phyloP scores from a whole-genome alignment of 2,329 filamentous ascomycete species.

The Cercospora brassicicola region DNA sequence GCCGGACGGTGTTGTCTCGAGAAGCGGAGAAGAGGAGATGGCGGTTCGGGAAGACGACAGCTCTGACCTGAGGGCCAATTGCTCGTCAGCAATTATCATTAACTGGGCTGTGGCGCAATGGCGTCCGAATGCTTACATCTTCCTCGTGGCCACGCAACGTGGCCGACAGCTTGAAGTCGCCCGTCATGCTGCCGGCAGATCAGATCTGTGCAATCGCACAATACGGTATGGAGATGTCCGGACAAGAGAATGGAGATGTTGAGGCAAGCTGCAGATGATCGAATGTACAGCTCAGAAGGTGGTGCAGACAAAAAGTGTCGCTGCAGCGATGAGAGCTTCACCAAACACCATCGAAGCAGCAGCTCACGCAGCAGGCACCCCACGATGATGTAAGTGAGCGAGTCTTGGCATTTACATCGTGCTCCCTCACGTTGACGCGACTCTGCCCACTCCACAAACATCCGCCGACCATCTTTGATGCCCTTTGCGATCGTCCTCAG shows the following conservation, averaged over 20 bases:
- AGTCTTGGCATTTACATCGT: not conserved
- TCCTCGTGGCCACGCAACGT: conserved; percentile 86
- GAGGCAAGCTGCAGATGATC: not conserved
- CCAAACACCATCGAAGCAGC: conserved; percentile 1
- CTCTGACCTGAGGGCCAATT: conserved; percentile 68
- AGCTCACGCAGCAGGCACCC: not conserved
- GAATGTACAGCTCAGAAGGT: not conserved
- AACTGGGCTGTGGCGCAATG: not conserved
- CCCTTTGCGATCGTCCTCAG: not conserved
- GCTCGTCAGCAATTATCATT: conserved; percentile 22
- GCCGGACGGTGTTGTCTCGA: conserved; percentile 82
- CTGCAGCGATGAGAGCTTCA: not conserved
- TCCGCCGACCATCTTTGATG: not conserved
- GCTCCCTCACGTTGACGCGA: not conserved
- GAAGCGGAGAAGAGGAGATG: conserved; percentile 80
- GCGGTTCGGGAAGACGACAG: conserved; percentile 73
- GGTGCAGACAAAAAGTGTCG: not conserved
- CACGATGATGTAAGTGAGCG: not conserved
- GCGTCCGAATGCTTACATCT: conserved; percentile 65
- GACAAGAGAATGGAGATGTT: not conserved
- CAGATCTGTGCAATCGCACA: not conserved
- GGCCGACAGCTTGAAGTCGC: conserved; percentile 88
- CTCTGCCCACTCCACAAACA: not conserved
- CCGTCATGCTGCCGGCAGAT: conserved; percentile 55
- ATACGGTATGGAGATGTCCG: not conserved